Base-by-base conservation (phyloP, 805 yeast genomes). In the Metschnikowia drakensbergensis region DNA sequence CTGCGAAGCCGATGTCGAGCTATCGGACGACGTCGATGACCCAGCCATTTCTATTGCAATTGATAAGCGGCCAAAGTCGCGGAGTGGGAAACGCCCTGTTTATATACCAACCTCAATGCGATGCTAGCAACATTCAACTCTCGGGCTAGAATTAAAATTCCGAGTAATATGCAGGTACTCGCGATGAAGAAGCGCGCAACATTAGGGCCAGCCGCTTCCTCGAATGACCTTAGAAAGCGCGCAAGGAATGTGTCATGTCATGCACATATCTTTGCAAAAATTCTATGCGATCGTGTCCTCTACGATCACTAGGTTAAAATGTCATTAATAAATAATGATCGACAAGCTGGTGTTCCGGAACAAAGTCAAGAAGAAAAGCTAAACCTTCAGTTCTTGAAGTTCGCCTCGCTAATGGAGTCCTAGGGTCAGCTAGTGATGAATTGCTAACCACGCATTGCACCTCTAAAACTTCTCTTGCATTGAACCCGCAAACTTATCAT, bases 1-100 rank as follows among this genome's bases (percentile, higher is more conserved):
- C 33, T 78, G 75, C 34, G 83, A 79, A 5, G 76, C 74, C 25
- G 80, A 72, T n/a, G 65, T 53, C 50, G 63, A 56, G 38, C 48
- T 26, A 23, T 34, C 39, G 34, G 45, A 45, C 5, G 26, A 23
- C 28, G 44, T 17, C 8, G 30, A 23, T 6, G 32, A 27, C 9
- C n/a, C 45, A 10, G 45, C 37, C 45, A 42, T 42, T 34, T 27
- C 33, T 37, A 27, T 34, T 32, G 45, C 30, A 45, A 43, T 43
- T 35, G 29, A 34, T 3, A 11, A 9, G 10, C 30, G 29, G 33
- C 27, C 8, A n/a, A 25, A 6, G n/a, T 13, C 10, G 32, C 25
- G 33, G 17, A 13, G 35, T 17, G 35, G 30, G 42, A 46, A 29
- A 33, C 40, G 41, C 29, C 25, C 10, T 26, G 30, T n/a, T 35